These are phyloP conservation scores for Golubevia pallescens DNA, from an alignment of 1,284 basidiomycete genomes.

Conservation along the genomic window DNA sequence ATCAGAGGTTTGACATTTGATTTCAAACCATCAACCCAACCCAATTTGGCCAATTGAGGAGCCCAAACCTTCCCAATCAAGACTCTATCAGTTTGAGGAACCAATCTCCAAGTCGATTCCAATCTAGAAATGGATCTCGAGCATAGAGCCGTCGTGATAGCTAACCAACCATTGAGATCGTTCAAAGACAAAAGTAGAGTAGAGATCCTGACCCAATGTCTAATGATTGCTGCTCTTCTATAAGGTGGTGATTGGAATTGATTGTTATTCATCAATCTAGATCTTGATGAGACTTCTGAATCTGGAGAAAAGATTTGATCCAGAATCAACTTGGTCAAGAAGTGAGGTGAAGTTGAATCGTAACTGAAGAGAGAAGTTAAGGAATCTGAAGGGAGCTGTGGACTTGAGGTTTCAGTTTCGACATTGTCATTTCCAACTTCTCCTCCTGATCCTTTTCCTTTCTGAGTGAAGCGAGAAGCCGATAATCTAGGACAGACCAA, in stretches of 20 bases:
- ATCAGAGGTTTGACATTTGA: slow-evolving; percentile 2
- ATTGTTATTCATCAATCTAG: not conserved
- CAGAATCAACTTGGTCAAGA: slow-evolving; percentile 43
- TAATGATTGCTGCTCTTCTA: slow-evolving; percentile 40
- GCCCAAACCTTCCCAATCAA: slow-evolving; percentile 45
- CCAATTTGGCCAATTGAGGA: slow-evolving; percentile 35
- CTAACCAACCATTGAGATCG: slow-evolving; percentile 53
- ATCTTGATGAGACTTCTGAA: not conserved
- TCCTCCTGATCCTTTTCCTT: not conserved
- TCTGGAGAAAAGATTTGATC: slow-evolving; percentile 32
- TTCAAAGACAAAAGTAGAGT: slow-evolving; percentile 31
- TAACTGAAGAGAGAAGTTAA: slow-evolving; percentile 36
- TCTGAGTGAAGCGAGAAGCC: slow-evolving; percentile 14
- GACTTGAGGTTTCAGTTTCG: slow-evolving; percentile 19
- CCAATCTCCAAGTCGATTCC: slow-evolving; percentile 46
- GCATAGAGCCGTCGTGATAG: slow-evolving; percentile 49
- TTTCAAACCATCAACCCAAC: slow-evolving; percentile 43
- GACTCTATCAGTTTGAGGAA: slow-evolving; percentile 38
- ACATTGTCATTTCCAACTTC: slow-evolving; percentile 3
- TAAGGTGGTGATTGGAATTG: not conserved
- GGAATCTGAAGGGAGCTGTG: slow-evolving; percentile 9
- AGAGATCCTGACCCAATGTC: slow-evolving; percentile 58
- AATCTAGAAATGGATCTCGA: slow-evolving; percentile 55
- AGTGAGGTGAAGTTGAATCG: slow-evolving; percentile 46
- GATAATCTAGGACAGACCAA: slow-evolving; percentile 14